These are phyloP conservation scores for Daldinia loculata DNA, from an alignment of 495 filamentous ascomycete species.

Conservation along the genomic window DNA sequence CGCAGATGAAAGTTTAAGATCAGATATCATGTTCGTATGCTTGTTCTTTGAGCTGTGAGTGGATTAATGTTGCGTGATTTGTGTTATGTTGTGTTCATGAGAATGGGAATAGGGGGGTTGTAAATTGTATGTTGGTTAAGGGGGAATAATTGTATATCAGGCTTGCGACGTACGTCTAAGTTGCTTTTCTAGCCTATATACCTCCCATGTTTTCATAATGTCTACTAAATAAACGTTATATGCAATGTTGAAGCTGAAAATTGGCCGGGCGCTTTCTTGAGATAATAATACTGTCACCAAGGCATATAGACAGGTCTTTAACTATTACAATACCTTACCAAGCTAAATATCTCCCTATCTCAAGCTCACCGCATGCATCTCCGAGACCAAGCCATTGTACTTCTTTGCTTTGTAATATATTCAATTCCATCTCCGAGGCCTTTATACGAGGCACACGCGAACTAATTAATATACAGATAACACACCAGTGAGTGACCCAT, in stretches of 20 bases:
- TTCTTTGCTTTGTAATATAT: not conserved
- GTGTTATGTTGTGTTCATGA: not conserved
- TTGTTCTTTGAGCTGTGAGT: not conserved
- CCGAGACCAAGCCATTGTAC: not conserved
- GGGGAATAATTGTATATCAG: no score
- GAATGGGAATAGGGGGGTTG: not conserved
- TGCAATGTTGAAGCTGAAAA: no score
- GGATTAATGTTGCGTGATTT: not conserved
- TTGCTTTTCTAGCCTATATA: no score
- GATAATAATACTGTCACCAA: not conserved
- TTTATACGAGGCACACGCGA: not conserved
- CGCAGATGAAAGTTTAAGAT: constrained; percentile 15
- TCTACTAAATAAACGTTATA: no score
- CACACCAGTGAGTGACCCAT: not conserved
- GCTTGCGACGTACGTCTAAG: no score
- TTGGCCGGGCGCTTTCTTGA: no score
- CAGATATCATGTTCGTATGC: constrained; percentile 12
- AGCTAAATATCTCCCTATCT: not conserved
- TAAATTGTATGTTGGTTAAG: no score
- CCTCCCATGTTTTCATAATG: no score
- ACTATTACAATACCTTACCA: not conserved
- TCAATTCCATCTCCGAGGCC: not conserved
- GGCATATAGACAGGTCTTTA: no score
- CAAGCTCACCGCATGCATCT: not conserved
- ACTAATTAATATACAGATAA: not conserved